Percentiles rank a stretch among this genome's conserved stretches.
phyloP scores from a whole-genome alignment of 192 early-diverging fungal species.

The Thoreauomyces humboldtii region DNA sequence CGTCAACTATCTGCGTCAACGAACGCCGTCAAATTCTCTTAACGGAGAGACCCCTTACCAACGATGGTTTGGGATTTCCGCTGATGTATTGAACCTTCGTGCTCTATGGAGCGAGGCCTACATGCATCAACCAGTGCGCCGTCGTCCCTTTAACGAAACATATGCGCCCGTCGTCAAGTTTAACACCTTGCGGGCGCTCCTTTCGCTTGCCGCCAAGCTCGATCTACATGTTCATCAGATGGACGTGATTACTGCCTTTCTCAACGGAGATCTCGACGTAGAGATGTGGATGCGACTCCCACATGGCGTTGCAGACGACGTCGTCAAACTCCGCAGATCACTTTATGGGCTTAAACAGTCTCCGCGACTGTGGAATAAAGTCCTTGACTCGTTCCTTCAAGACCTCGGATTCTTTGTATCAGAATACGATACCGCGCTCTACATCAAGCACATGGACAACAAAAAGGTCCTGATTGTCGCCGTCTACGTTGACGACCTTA shows the following conservation, averaged over 20 bases:
- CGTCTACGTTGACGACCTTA: slow-evolving; percentile 43
- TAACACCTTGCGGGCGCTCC: slow-evolving; percentile 14
- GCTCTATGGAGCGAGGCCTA: background rate
- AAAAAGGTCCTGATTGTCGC: slow-evolving; percentile 4
- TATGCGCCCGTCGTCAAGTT: slow-evolving; percentile 42
- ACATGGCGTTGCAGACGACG: slow-evolving; percentile 6
- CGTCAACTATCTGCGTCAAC: slow-evolving; percentile 8
- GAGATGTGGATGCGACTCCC: slow-evolving; percentile 35
- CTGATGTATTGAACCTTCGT: background rate
- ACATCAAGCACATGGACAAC: background rate
- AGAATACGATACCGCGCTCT: slow-evolving; percentile 9
- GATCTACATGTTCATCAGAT: slow-evolving; percentile 25
- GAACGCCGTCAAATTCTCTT: background rate
- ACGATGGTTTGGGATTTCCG: slow-evolving; percentile 1
- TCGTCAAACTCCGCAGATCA: background rate
- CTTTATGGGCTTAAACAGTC: slow-evolving; percentile 26
- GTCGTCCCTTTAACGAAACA: slow-evolving; percentile 32
- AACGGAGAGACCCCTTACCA: slow-evolving; percentile 3
- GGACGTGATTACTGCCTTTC: slow-evolving; percentile 38
- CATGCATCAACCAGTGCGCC: background rate
- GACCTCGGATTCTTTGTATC: background rate
- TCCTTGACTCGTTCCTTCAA: background rate
- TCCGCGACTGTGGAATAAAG: slow-evolving; percentile 10
- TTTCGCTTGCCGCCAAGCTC: slow-evolving; percentile 3
- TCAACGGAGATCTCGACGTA: slow-evolving; percentile 29